A percentile compares a stretch with the other conserved stretches of the same genome.
These are phyloP conservation scores for Aegilops bicornis DNA, from an alignment of 176 grass and related monocot genomes.

Conservation along the genomic window DNA sequence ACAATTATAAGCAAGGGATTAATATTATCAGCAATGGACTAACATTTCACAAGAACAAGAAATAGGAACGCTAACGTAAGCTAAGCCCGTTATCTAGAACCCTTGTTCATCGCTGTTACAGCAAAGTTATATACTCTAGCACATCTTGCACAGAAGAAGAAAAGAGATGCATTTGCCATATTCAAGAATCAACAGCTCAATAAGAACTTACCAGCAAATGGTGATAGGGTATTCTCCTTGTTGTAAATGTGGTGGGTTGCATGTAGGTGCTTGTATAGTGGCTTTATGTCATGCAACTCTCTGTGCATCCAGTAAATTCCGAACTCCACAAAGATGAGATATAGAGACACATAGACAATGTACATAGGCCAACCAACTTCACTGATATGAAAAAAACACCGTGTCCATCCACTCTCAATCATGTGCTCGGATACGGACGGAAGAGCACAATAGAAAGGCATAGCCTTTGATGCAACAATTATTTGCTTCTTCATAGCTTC, in stretches of 20 bases:
- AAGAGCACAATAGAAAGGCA: slow-evolving; percentile 80
- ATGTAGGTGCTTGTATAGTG: slow-evolving; percentile 92
- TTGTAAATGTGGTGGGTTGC: slow-evolving; percentile 96
- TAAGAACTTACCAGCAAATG: slow-evolving; percentile 75
- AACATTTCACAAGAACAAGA: not conserved
- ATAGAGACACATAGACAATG: slow-evolving; percentile 54
- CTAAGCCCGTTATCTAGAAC: not conserved
- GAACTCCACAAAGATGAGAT: slow-evolving; percentile 77
- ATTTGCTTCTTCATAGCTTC: slow-evolving; percentile 94
- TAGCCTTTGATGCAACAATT: slow-evolving; percentile 76
- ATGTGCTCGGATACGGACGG: slow-evolving; percentile 82
- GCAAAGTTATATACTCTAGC: not conserved
- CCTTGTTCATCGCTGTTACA: not conserved
- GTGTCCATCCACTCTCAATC: slow-evolving; percentile 89
- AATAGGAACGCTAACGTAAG: not conserved
- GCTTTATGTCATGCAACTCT: slow-evolving; percentile 98
- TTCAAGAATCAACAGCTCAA: not conserved
- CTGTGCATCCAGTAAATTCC: slow-evolving; percentile 99
- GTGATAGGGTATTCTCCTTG: slow-evolving; percentile 96
- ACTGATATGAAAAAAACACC: slow-evolving; percentile 56
- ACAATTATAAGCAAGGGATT: no score
- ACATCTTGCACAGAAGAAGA: not conserved
- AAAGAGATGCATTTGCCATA: not conserved
- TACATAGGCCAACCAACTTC: slow-evolving; percentile 76
- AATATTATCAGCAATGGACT: no score